A percentile compares a stretch with the other conserved stretches of the same genome.
These are phyloP conservation scores for Candida silvatica DNA, from an alignment of 805 yeast species.

Conservation along the genomic window DNA sequence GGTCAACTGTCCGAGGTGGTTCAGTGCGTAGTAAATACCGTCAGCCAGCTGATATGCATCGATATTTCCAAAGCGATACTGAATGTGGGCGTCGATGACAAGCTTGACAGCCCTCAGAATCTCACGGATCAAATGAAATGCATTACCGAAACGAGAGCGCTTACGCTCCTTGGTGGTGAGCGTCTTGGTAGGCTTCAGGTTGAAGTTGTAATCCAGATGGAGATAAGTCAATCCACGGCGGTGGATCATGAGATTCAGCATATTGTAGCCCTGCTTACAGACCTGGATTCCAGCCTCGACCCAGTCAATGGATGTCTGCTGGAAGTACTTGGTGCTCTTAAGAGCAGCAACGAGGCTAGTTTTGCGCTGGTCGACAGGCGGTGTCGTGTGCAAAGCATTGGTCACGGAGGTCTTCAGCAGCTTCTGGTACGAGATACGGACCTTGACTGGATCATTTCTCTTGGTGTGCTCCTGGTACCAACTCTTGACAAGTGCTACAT, in stretches of 20 bases:
- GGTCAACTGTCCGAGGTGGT: constrained; percentile 91
- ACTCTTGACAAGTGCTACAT: constrained; percentile 72
- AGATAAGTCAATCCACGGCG: constrained; percentile 84
- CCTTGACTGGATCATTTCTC: constrained; percentile 58
- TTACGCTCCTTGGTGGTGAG: constrained; percentile 94
- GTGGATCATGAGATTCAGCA: constrained; percentile 85
- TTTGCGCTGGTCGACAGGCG: constrained; percentile 33
- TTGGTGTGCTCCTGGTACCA: constrained; percentile 73
- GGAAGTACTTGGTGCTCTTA: constrained; percentile 78
- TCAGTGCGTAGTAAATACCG: constrained; percentile 81
- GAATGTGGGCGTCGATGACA: constrained; percentile 90
- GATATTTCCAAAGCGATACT: constrained; percentile 78
- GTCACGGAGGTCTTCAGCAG: constrained; percentile 68
- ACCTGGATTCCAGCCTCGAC: constrained; percentile 96
- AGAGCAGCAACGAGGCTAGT: constrained; percentile 55
- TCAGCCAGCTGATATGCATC: constrained; percentile 95
- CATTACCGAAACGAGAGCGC: constrained; percentile 91
- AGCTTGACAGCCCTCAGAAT: constrained; percentile 75
- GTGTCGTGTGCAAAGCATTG: constrained; percentile 51
- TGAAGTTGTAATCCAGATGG: constrained; percentile 93
- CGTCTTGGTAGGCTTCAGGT: constrained; percentile 92
- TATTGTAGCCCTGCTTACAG: constrained; percentile 87
- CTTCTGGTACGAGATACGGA: constrained; percentile 82
- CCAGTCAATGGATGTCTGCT: constrained; percentile 92
- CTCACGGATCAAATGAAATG: constrained; percentile 91